Evolutionary conservation across 331 rosid genomes (phyloP), one percentile per base, ranked within the genome.

Genomic region (Quercus tomentella): DNA sequence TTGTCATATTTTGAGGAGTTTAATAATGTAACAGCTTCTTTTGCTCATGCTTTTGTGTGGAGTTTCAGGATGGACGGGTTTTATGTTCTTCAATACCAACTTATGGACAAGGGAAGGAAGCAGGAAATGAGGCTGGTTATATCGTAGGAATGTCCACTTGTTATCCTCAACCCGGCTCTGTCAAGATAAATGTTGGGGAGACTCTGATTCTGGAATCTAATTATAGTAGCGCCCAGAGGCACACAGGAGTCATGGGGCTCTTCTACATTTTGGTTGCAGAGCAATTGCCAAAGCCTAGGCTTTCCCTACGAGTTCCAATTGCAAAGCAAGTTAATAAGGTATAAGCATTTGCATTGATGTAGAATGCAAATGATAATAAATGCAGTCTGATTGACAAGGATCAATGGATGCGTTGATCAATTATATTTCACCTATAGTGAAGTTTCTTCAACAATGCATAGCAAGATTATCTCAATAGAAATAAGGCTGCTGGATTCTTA

Each of bases 161-260:
- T 68, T 85, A 78, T 56, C 89, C 91, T 16, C 26, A 31, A 63
- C 73, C 75, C 2, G 91, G 91, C 9, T 83, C 89, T 5, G 57
- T 83, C 30, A 73, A 83, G 74, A 83, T 88, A 62, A 58, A 54
- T 4, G 72, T 61, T 61, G 84, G 76, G 25, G 91, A 88, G 77
- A 60, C 76, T 11, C 73, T 88, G 33, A 56, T 30, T 70, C 60
- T 82, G 0, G 74, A 51, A 33, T 85, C 91, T 4, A 80, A 78
- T 0, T 88, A 88, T 70, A 71, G 61, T 25, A 74, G 79, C 76
- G 2, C 51, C 7, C 78, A 62, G 45, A 37, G 9, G 1, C 89
- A 88, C 81, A 85, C 82, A 2, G 89, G 91, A 41, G 86, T 88
- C 30, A 88, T 88, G 91, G 87, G 86, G 35, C 77, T 88, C 30